Conservation (phyloP, 441 rosid species). For the Gossypium schwendimanii region DNA sequence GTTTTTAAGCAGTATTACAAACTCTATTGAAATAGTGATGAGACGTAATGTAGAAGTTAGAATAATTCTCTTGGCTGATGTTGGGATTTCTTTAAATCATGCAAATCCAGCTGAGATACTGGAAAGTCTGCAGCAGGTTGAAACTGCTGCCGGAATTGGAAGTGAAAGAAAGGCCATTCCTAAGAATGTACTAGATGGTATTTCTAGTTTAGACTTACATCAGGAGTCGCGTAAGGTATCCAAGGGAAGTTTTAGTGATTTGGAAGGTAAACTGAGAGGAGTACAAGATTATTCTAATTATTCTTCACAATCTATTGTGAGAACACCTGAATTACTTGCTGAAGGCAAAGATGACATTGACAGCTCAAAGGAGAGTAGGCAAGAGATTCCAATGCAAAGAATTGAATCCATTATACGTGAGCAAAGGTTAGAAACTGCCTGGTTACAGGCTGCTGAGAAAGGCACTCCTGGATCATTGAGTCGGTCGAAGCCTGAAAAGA, state of each 20-base stretch:
- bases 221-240: conserved; percentile 33
- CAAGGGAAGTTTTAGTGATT: conserved; percentile 36
- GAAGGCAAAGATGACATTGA: conserved; percentile 33
- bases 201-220: conserved; percentile 24
- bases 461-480: conserved; percentile 56
- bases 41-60: conserved; percentile 76
- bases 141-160: conserved; percentile 22
- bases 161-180: conserved; percentile 29
- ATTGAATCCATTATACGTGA: conserved; percentile 90
- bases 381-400: conserved; percentile 70
- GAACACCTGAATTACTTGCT: conserved; percentile 28
- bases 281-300: conserved; percentile 27
- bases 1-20: conserved; percentile 88
- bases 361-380: conserved; percentile 35
- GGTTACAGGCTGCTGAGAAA: conserved; percentile 89
- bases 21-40: conserved; percentile 78
- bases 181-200: conserved; percentile 23
- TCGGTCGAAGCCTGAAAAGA: conserved; percentile 75
- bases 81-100: conserved; percentile 29
- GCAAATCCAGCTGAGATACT: conserved; percentile 23
- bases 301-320: conserved; percentile 26
- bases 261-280: conserved; percentile 34
- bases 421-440: conserved; percentile 89
- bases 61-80: conserved; percentile 59
- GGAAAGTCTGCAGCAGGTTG: conserved; percentile 26